Conservation (phyloP, 2,329 filamentous ascomycete genomes). For the Microdochium nivale region DNA sequence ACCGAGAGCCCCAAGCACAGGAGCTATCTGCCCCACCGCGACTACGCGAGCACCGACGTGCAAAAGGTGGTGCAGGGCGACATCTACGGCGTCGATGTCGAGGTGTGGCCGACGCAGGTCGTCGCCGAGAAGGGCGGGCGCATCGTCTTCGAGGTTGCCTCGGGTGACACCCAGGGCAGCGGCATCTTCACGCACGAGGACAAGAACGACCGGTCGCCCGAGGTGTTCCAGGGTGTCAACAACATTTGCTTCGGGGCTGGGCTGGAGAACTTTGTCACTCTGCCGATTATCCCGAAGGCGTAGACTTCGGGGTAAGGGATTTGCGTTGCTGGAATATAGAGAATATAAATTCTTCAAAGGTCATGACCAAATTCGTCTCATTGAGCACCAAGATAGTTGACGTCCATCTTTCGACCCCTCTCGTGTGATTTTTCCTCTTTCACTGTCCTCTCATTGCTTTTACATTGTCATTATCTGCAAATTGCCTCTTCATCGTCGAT, state of each 20-base stretch:
- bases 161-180: constrained; percentile 41
- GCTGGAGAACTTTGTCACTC: constrained; percentile 33
- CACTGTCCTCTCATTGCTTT: neutral
- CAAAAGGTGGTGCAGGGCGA: constrained; percentile 43
- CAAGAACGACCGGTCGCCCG: constrained; percentile 26
- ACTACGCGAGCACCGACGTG: constrained; percentile 50
- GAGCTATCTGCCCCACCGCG: constrained; percentile 45
- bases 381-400: neutral
- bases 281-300: constrained; percentile 36
- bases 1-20: constrained; percentile 39
- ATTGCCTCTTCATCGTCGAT: neutral
- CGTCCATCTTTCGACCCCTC: neutral
- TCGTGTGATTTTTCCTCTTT: neutral
- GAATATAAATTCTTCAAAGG: no score
- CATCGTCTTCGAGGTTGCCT: constrained; percentile 36
- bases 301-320: no score
- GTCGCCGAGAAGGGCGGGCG: constrained; percentile 38
- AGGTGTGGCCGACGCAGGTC: constrained; percentile 58
- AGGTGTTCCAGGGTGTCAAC: constrained; percentile 18
- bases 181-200: constrained; percentile 38
- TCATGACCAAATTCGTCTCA: no score
- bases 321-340: no score
- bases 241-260: constrained; percentile 34
- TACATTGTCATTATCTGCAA: neutral
- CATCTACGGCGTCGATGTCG: constrained; percentile 51